Evolutionary conservation across 805 yeast species (phyloP), one percentile per base, ranked within the genome.

Genomic region (Lipomyces spencermartinsiae): DNA sequence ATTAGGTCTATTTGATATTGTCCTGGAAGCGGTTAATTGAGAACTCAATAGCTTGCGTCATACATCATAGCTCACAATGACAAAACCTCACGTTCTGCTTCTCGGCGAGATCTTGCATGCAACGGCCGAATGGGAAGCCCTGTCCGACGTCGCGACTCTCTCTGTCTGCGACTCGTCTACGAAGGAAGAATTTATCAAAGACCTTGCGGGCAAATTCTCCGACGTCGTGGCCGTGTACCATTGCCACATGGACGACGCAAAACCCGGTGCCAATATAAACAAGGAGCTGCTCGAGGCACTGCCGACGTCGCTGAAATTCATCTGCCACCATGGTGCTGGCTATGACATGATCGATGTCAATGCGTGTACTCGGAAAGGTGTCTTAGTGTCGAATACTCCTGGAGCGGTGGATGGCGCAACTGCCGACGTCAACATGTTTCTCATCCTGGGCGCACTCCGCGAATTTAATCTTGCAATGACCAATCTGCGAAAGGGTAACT

Each of bases 311-410:
- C 82, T 89, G 7, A 81, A 82, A 66, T 79, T 85, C n/a, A 79
- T 89, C 14, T 80, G 86, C 67, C 92, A 89, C 76, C 79, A 83
- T 69, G 93, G 93, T 66, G 94, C 94, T 0, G 71, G 71, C 19
- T 89, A 89, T 77, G 94, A 89, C 76, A 92, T 89, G 78, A 81
- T 89, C 56, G 90, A 88, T 72, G 83, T 85, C 4, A 80, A 79
- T 29, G 84, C 86, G 16, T 83, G 88, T 67, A 80, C 83, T 2
- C 80, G 80, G 34, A 80, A 83, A 53, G 82, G 83, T 35, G 86
- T 89, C 71, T 90, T 87, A 75, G 83, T 89, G n/a, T 59, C 90
- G 60, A 87, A 89, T 76, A 85, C 86, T 12, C 91, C 93, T 16
- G 81, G 80, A 2, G 83, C 89, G 8, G 93, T 89, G 12, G 89